phyloP scores from a whole-genome alignment of 1,284 basidiomycete genomes.

The Cystobasidiaceae sp. region DNA sequence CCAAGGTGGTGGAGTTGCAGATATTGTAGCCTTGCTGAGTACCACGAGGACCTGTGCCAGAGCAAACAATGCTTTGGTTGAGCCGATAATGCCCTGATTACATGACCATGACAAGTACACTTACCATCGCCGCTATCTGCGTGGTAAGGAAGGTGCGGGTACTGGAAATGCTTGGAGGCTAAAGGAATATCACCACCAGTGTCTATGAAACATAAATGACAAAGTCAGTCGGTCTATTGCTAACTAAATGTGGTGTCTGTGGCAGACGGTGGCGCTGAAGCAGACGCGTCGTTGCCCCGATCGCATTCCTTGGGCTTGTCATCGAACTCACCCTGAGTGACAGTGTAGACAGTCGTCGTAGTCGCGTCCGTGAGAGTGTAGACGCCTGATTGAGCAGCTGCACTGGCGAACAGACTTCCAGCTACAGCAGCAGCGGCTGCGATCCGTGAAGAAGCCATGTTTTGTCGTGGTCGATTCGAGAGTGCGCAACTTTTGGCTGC shows the following conservation, averaged over 20 bases:
- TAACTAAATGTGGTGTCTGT: too few relatives aligned
- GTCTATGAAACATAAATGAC: neutral
- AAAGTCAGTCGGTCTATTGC: too few relatives aligned
- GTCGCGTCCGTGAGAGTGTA: neutral
- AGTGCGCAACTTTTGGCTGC: too few relatives aligned
- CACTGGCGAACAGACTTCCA: neutral
- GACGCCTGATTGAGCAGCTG: neutral
- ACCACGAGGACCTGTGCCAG: neutral
- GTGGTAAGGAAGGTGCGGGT: constrained; percentile 34
- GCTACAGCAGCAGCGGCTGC: neutral
- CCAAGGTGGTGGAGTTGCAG: constrained; percentile 64
- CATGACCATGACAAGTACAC: neutral
- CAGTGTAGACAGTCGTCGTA: constrained; percentile 1
- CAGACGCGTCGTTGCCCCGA: neutral
- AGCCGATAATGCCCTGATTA: neutral
- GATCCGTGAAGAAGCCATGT: too few relatives aligned
- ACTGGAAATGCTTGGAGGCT: constrained; percentile 33
- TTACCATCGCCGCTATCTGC: constrained; percentile 32
- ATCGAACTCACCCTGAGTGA: constrained; percentile 19
- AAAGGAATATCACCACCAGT: constrained; percentile 34
- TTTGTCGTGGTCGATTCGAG: too few relatives aligned
- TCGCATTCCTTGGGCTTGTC: neutral
- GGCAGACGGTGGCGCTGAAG: neutral
- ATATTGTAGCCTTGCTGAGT: constrained; percentile 32
- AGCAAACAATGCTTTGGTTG: neutral